Conservation (phyloP, 179 eudicot genomes). For the Carnegiea gigantea region DNA sequence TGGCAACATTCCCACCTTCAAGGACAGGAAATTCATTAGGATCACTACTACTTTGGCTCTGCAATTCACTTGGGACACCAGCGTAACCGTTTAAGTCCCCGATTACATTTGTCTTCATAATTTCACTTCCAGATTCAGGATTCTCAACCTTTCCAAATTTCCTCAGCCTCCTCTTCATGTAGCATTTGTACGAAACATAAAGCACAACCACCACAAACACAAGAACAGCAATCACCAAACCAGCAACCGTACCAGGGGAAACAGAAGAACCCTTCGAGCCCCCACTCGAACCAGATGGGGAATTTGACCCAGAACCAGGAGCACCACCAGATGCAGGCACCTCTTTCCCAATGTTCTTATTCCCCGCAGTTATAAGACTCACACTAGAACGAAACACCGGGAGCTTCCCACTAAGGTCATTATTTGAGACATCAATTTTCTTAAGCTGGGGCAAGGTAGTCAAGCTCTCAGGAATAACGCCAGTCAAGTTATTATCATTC, state of each 20-base stretch:
- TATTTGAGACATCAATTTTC: slow-evolving; percentile 56
- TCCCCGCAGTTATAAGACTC: slow-evolving; percentile 39
- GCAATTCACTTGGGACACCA: slow-evolving; percentile 50
- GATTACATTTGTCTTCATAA: slow-evolving; percentile 24
- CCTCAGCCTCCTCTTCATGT: slow-evolving; percentile 34
- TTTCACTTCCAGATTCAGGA: slow-evolving; percentile 44
- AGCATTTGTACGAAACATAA: slow-evolving; percentile 52
- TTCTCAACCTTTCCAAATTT: slow-evolving; percentile 41
- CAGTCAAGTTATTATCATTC: slow-evolving; percentile 71
- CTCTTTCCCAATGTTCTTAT: slow-evolving; percentile 47
- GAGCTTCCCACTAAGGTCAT: slow-evolving; percentile 57
- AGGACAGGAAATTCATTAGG: slow-evolving; percentile 42
- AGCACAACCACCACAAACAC: slow-evolving; percentile 42
- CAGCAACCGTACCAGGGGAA: slow-evolving; percentile 41
- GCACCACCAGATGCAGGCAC: slow-evolving; percentile 29
- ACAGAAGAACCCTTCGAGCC: slow-evolving; percentile 34
- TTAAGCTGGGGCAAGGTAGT: slow-evolving; percentile 45
- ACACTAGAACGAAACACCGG: slow-evolving; percentile 44
- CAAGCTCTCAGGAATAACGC: slow-evolving; percentile 51
- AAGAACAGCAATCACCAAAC: slow-evolving; percentile 46
- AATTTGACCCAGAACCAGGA: slow-evolving; percentile 27
- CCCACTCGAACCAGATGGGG: slow-evolving; percentile 23
- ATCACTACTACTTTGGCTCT: slow-evolving; percentile 64
- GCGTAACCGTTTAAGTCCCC: slow-evolving; percentile 34
- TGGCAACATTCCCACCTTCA: slow-evolving; percentile 46